Base-by-base conservation (phyloP, 2,329 filamentous ascomycete genomes). In the Colletotrichum sp. region DNA sequence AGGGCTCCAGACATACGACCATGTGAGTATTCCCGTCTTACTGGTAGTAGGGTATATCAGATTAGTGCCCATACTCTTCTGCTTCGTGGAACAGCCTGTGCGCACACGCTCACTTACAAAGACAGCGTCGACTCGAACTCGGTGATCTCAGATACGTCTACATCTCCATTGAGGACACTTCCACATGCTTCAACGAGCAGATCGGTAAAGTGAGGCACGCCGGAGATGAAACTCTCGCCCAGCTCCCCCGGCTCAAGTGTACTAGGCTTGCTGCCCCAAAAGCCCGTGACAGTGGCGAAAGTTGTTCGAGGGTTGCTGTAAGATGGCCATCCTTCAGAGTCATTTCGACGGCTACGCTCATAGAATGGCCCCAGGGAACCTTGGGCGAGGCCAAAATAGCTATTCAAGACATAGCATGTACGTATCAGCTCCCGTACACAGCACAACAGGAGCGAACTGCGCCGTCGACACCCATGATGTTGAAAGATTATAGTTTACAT, bases 201-300 rank as follows among this genome's bases (percentile, higher is more conserved):
- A 30, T 69, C 66, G 49, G 66, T 69, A 39, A 69, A 94, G 81
- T 95, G 93, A 8, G 94, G 94, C 18, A 95, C 89, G 28, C 94
- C 94, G 68, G 90, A 91, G 77, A 95, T 93, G 67, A 94, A 92
- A 79, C 91, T 93, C 80, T 95, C 93, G 73, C 90, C 66, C 49
- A 69, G 66, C 52, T 69, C 66, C 21, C 66, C 66, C 2, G 66
- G 30, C 49, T 69, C 66, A 21, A 69, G 66, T 16, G 66, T 69
- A 15, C 66, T 69, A 18, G 66, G 49, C 49, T 59, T 34, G 16
- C 66, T 69, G 66, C 66, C 49, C 66, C 66, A 69, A 15, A 69
- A 69, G 15, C 66, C 66, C 66, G 66, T 69, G 9, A 69, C 49
- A 26, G 66, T 69, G 30, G 66, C 52, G 32, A 69, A 69, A 8